These are phyloP conservation scores for Sporopachydermia quercuum DNA, from an alignment of 805 yeast genomes.

Conservation along the genomic window DNA sequence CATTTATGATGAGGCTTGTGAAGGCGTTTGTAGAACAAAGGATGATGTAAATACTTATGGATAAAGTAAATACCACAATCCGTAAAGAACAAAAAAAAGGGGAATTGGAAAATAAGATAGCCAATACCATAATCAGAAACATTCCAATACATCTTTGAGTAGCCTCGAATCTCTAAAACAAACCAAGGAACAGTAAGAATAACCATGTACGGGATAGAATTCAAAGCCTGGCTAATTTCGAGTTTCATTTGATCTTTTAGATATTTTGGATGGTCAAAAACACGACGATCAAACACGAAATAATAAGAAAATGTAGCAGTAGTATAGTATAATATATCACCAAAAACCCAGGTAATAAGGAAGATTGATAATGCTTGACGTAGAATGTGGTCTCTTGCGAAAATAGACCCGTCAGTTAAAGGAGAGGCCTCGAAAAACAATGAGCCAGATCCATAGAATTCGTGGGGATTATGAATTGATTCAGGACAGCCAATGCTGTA, in stretches of 20 bases:
- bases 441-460: slow-evolving; percentile 43
- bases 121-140: slow-evolving; percentile 54
- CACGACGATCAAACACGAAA: slow-evolving; percentile 72
- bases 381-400: slow-evolving; percentile 55
- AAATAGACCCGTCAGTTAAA: slow-evolving; percentile 47
- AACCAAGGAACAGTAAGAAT: slow-evolving; percentile 82
- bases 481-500: not conserved
- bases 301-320: slow-evolving; percentile 68
- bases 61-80: slow-evolving; percentile 85
- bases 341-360: slow-evolving; percentile 62
- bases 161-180: slow-evolving; percentile 67
- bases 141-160: slow-evolving; percentile 61
- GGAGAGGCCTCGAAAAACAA: slow-evolving; percentile 39
- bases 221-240: slow-evolving; percentile 65
- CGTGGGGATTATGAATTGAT: slow-evolving; percentile 2
- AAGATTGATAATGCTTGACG: slow-evolving; percentile 62
- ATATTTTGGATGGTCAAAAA: slow-evolving; percentile 91
- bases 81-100: slow-evolving; percentile 77
- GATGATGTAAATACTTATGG: slow-evolving; percentile 92
- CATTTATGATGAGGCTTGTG: slow-evolving; percentile 99
- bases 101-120: slow-evolving; percentile 54
- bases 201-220: slow-evolving; percentile 87
- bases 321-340: slow-evolving; percentile 65
- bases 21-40: slow-evolving; percentile 63
- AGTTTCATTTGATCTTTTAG: slow-evolving; percentile 82